Evolutionary conservation across 345 rosid species (phyloP), one percentile per base, ranked within the genome.

Genomic region (Eucalyptus viminalis): DNA sequence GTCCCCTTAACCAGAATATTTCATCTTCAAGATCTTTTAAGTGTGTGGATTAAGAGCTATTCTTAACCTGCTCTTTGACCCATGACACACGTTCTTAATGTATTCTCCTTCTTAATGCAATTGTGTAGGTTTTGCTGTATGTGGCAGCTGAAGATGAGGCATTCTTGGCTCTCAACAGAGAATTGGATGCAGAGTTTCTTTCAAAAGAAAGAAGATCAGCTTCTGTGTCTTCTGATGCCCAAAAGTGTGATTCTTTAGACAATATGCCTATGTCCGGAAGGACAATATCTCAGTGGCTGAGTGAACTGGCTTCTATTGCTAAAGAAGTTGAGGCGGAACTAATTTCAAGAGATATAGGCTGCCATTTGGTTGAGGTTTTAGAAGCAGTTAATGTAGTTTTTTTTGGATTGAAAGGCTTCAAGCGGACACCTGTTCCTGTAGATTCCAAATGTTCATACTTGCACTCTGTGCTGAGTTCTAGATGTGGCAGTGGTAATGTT

Each of bases 101-200:
- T 21, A 40, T 44, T 76, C 45, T 40, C 47, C 29, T 72, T 34
- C 81, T 76, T 76, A 27, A 88, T 69, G 22, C 58, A 76, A 24
- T 69, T 69, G 62, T 91, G 92, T 90, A 97, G 99, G 96, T 92
- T 90, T 91, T 97, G 92, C 93, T 97, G 56, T 95, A 92, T 89
- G 92, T 97, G 93, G 97, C 99, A 86, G 98, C 97, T 88, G 99
- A 97, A 91, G 99, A 97, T 93, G 98, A 96, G 93, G 98, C 97
- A 50, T 95, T 93, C 86, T 47, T 93, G 92, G 93, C 95, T 91
- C 88, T 90, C 56, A 93, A 95, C 91, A 89, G 93, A 89, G 94
- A 97, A 91, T 91, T 92, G 89, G 97, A 97, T 89, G 94, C 95
- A 89, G 67, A 50, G 86, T 95, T 94, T 21, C 89, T 95, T 86